Conservation (phyloP, 805 yeast genomes). For the Kazachstania taianensis region DNA sequence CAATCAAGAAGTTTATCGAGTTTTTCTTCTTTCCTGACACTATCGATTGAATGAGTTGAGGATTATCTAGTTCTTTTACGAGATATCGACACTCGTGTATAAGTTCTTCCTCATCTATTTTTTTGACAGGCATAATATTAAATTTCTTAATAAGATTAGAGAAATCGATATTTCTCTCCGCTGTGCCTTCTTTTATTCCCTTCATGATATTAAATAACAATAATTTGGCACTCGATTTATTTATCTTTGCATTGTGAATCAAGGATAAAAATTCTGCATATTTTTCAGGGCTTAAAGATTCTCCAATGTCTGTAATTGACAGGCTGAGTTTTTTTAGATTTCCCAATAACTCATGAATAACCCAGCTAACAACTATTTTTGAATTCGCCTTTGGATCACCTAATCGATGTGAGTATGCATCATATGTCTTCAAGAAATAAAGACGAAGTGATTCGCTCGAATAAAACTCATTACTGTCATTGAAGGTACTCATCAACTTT, state of each 20-base stretch:
- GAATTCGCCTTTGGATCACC: slow-evolving; percentile 18
- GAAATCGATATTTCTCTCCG: slow-evolving; percentile 20
- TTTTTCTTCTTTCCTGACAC: slow-evolving; percentile 46
- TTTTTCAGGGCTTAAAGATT: slow-evolving; percentile 31
- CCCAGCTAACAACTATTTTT: slow-evolving; percentile 60
- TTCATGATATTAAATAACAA: slow-evolving; percentile 53
- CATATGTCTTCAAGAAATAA: slow-evolving; percentile 38
- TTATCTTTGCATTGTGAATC: slow-evolving; percentile 40
- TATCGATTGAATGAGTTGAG: slow-evolving; percentile 48
- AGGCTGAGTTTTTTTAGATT: slow-evolving; percentile 42
- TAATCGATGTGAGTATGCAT: slow-evolving; percentile 28
- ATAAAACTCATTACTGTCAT: slow-evolving; percentile 18
- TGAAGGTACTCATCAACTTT: slow-evolving; percentile 46
- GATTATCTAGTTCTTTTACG: slow-evolving; percentile 32
- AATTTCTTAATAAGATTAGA: slow-evolving; percentile 42
- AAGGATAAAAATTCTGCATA: slow-evolving; percentile 46
- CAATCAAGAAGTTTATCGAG: slow-evolving; percentile 69
- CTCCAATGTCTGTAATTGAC: slow-evolving; percentile 24
- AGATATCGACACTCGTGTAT: slow-evolving; percentile 36
- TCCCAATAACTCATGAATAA: slow-evolving; percentile 74
- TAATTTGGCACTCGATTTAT: slow-evolving; percentile 58
- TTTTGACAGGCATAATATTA: slow-evolving; percentile 33
- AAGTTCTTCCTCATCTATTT: slow-evolving; percentile 29
- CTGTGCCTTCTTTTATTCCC: slow-evolving; percentile 31
- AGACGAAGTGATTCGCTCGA: slow-evolving; percentile 32